phyloP scores from a whole-genome alignment of 495 filamentous ascomycete genomes.

The Pyrenula aspistea region DNA sequence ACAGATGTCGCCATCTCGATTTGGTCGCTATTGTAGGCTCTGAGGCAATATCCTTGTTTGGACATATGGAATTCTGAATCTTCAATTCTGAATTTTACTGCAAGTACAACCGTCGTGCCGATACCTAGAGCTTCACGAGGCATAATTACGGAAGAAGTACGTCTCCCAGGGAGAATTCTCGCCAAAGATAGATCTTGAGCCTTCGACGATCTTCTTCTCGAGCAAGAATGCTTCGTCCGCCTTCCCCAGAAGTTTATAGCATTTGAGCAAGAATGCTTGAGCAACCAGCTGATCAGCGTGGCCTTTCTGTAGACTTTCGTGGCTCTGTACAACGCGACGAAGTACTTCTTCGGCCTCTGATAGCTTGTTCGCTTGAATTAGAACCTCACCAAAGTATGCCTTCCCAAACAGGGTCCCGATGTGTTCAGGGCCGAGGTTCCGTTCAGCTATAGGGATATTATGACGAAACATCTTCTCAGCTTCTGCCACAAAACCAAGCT shows the following conservation, averaged over 20 bases:
- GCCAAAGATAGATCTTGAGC: neutral
- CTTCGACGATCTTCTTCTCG: neutral
- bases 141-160: neutral
- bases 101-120: too few species aligned
- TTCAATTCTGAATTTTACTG: too few species aligned
- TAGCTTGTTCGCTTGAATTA: neutral
- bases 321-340: neutral
- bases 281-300: neutral
- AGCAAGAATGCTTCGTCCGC: neutral
- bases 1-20: too few species aligned
- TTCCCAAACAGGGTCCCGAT: conserved; percentile 18
- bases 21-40: too few species aligned
- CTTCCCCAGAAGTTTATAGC: neutral
- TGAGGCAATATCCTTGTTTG: too few species aligned
- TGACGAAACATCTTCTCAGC: conserved; percentile 16
- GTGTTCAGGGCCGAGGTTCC: conserved; percentile 24
- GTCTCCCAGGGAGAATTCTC: neutral
- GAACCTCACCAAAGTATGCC: neutral
- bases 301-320: neutral
- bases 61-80: too few species aligned
- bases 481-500: conserved; percentile 11
- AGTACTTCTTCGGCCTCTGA: neutral
- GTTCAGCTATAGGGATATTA: conserved; percentile 14
- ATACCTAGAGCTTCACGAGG: neutral
- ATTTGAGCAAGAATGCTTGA: neutral